These are phyloP conservation scores for Boehmeria nivea DNA, from an alignment of 306 rosid genomes.

Conservation along the genomic window DNA sequence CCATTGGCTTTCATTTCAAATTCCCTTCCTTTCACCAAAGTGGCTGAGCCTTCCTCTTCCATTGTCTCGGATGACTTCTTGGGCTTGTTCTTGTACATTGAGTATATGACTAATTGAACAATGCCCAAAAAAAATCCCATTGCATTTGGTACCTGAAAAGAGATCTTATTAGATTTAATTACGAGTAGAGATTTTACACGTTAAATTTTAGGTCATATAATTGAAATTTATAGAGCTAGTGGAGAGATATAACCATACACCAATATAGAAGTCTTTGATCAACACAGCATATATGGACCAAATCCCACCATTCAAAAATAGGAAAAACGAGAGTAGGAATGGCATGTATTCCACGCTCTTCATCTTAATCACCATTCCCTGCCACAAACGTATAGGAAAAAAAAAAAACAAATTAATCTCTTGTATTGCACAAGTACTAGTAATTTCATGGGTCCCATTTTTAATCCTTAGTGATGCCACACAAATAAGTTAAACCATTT, in stretches of 20 bases:
- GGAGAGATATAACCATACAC: conserved; percentile 19
- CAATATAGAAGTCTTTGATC: conserved; percentile 38
- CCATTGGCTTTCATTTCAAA: neutral
- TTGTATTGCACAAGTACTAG: neutral
- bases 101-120: conserved; percentile 31
- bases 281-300: conserved; percentile 39
- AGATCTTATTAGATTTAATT: no score
- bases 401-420: neutral
- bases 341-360: conserved; percentile 79
- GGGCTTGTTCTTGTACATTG: conserved; percentile 31
- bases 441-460: no score
- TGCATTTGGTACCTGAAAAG: conserved; percentile 39
- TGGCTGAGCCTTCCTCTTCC: conserved; percentile 12
- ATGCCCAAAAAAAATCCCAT: conserved; percentile 38
- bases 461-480: no score
- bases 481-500: no score
- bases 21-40: neutral
- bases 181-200: no score
- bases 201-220: neutral
- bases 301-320: conserved; percentile 39
- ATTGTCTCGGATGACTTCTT: conserved; percentile 14
- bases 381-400: no score
- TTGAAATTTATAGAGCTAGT: neutral
- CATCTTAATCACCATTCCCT: conserved; percentile 58
- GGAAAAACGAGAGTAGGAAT: conserved; percentile 53